Evolutionary conservation across 2,329 filamentous ascomycete genomes (phyloP).

Genomic region (Calonectria montana): DNA sequence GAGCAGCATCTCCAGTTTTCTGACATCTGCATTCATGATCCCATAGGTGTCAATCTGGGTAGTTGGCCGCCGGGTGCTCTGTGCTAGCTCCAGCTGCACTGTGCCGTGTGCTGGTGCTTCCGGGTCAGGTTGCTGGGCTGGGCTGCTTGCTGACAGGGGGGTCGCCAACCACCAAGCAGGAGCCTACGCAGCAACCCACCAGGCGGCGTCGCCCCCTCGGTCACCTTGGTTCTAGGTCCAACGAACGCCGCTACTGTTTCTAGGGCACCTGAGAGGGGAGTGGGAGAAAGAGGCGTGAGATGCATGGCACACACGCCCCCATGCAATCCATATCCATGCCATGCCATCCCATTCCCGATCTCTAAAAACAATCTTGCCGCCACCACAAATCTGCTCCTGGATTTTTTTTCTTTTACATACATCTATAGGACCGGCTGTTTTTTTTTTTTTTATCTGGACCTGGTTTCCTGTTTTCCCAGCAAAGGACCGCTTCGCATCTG

Average conservation of each 20-base stretch:
- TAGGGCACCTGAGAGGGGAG: slow-evolving; percentile 3
- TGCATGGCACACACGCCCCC: neutral
- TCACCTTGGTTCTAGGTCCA: slow-evolving; percentile 14
- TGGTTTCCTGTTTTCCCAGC: neutral
- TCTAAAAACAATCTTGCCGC: slow-evolving; percentile 7
- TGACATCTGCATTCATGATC: slow-evolving; percentile 8
- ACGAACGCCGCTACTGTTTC: neutral
- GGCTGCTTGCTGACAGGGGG: neutral
- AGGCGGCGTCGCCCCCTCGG: slow-evolving; percentile 5
- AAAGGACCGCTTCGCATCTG: neutral
- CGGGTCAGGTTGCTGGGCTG: neutral
- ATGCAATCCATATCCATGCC: slow-evolving; percentile 6
- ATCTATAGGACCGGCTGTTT: neutral
- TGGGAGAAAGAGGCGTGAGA: neutral
- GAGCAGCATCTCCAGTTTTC: slow-evolving; percentile 1
- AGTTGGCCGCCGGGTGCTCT: neutral
- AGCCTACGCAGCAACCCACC: slow-evolving; percentile 7
- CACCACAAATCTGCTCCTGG: slow-evolving; percentile 1
- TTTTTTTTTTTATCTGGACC: neutral
- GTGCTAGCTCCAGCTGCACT: slow-evolving; percentile 3
- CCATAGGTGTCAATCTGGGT: neutral
- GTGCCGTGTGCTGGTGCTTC: slow-evolving; percentile 8
- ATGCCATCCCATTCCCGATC: slow-evolving; percentile 11
- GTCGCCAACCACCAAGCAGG: neutral
- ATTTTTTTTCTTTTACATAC: neutral